Percentiles rank a stretch among this genome's conserved stretches.
These are phyloP conservation scores for Coffea eugenioides DNA, from an alignment of 257 asterid genomes.

Conservation along the genomic window DNA sequence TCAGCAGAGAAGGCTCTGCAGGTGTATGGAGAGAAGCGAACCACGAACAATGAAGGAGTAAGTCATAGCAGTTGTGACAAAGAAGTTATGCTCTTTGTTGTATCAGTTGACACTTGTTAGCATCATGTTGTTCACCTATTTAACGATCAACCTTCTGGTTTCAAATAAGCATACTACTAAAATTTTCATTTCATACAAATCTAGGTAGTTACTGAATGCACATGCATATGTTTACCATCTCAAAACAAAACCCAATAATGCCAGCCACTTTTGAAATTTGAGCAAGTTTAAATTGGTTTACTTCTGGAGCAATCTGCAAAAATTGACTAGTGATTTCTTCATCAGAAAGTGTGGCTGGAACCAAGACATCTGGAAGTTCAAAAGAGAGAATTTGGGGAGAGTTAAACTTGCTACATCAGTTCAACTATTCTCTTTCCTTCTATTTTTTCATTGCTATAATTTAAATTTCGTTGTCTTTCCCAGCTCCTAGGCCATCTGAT, in stretches of 20 bases:
- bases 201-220: neutral
- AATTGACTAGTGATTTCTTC: no score
- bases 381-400: neutral
- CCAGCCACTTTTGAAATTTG: neutral
- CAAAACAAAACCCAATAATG: neutral
- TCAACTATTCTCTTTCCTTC: no score
- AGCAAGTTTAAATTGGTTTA: no score
- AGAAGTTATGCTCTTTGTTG: neutral
- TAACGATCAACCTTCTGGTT: neutral
- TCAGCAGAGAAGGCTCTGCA: constrained; percentile 71
- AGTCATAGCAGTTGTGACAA: constrained; percentile 9
- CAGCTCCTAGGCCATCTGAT: no score
- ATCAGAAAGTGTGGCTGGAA: no score
- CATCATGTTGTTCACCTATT: neutral
- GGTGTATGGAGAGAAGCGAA: constrained; percentile 68
- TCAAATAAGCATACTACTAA: neutral
- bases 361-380: neutral
- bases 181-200: neutral
- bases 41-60: constrained; percentile 84
- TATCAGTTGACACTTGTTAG: neutral
- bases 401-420: no score
- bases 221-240: neutral
- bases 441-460: no score
- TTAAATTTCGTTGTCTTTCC: no score
- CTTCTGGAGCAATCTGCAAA: no score